Evolutionary conservation across 495 filamentous ascomycete species (phyloP).

Genomic region (Penicillium cinerascens): DNA sequence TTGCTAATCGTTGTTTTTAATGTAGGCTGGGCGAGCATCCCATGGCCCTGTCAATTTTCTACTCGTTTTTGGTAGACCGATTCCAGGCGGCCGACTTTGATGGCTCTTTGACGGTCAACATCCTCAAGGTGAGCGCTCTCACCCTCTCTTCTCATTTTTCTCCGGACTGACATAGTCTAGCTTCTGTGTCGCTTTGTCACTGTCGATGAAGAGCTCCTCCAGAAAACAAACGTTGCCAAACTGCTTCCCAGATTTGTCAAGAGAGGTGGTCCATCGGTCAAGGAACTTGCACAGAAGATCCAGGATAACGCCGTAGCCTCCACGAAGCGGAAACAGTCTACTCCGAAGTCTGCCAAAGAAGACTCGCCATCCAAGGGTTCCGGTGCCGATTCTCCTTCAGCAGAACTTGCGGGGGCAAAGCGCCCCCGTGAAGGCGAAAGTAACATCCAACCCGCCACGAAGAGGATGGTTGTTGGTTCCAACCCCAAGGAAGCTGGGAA

Average conservation of each 20-base stretch:
- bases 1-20: constrained; percentile 26
- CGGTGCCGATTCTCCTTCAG: constrained; percentile 18
- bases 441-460: constrained; percentile 35
- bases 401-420: constrained; percentile 44
- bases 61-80: constrained; percentile 63
- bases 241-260: constrained; percentile 60
- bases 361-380: constrained; percentile 30
- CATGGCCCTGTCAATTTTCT: constrained; percentile 52
- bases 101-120: constrained; percentile 57
- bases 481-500: constrained; percentile 29
- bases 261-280: constrained; percentile 61
- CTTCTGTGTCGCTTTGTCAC: constrained; percentile 62
- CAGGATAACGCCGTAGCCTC: constrained; percentile 54
- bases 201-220: constrained; percentile 57
- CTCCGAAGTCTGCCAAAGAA: constrained; percentile 35
- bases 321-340: constrained; percentile 48
- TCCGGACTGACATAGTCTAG: constrained; percentile 24
- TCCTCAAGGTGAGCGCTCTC: constrained; percentile 52
- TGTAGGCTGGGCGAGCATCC: constrained; percentile 55
- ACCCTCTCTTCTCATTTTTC: neutral
- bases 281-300: constrained; percentile 54
- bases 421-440: constrained; percentile 41
- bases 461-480: constrained; percentile 37
- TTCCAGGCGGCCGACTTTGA: constrained; percentile 63
- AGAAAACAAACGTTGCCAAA: constrained; percentile 65